phyloP scores from a whole-genome alignment of 768 basidiomycete species.

The Tephrocybe sp. region DNA sequence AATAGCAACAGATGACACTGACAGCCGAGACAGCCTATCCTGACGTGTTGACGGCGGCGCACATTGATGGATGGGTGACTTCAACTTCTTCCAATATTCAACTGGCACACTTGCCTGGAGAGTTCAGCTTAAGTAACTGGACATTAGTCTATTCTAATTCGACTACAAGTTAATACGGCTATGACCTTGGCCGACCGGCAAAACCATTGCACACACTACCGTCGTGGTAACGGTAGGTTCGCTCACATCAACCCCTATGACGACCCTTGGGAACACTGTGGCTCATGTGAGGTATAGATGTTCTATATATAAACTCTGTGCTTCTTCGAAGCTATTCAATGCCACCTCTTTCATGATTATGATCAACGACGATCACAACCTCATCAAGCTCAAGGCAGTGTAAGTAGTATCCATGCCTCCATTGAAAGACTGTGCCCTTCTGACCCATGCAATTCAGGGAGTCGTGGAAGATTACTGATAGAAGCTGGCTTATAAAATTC shows the following conservation, averaged over 20 bases:
- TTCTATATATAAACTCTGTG: not conserved
- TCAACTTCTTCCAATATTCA: not conserved
- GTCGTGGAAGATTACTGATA: not conserved
- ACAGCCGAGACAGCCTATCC: constrained; percentile 2
- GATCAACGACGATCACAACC: not conserved
- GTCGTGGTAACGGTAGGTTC: no score
- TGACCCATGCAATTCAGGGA: not conserved
- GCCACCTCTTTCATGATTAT: not conserved
- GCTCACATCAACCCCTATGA: no score
- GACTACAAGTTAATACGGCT: no score
- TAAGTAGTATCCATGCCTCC: not conserved
- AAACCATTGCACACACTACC: no score
- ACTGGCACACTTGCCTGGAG: no score
- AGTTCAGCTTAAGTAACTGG: no score
- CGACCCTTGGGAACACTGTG: not conserved
- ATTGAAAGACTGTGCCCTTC: not conserved
- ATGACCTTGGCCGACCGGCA: no score
- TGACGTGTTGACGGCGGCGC: no score
- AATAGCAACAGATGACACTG: not conserved
- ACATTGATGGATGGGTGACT: not conserved
- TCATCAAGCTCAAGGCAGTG: constrained; percentile 2
- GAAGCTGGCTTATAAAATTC: constrained; percentile 5
- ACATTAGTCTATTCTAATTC: no score
- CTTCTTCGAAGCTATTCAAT: not conserved
- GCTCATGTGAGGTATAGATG: not conserved